Conservation (phyloP, 768 basidiomycete species). For the Exsudoporus frostii region DNA sequence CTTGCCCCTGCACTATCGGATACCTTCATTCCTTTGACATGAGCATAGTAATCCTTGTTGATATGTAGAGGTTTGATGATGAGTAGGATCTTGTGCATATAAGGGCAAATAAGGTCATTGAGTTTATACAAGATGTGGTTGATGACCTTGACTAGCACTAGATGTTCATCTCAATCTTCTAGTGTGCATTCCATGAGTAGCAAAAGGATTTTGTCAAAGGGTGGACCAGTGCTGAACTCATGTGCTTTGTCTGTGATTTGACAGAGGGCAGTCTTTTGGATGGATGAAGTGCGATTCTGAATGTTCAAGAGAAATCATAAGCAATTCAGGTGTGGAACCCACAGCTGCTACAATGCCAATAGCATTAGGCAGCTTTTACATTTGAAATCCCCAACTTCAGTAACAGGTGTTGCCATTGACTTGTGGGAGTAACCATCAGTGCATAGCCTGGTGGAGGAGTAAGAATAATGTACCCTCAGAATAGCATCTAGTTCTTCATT, state of each 20-base stretch:
- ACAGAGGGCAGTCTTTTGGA: slow-evolving; percentile 93
- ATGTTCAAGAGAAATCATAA: slow-evolving; percentile 96
- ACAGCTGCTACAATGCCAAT: slow-evolving; percentile 86
- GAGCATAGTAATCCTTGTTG: slow-evolving; percentile 95
- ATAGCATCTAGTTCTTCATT: slow-evolving; percentile 91
- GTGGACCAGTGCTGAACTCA: slow-evolving; percentile 95
- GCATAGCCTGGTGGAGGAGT: slow-evolving; percentile 93
- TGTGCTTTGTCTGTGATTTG: slow-evolving; percentile 99
- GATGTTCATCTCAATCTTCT: slow-evolving; percentile 97
- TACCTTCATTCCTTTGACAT: no score
- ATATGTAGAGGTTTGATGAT: slow-evolving; percentile 98
- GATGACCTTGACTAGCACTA: slow-evolving; percentile 98
- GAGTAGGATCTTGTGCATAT: slow-evolving; percentile 99
- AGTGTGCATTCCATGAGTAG: slow-evolving; percentile 96
- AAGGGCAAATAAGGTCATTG: slow-evolving; percentile 96
- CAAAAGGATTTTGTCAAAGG: slow-evolving; percentile 98
- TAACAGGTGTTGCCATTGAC: slow-evolving; percentile 52
- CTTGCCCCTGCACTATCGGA: no score
- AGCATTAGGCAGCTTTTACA: slow-evolving; percentile 91
- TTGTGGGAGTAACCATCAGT: slow-evolving; percentile 66
- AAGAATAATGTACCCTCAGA: slow-evolving; percentile 87
- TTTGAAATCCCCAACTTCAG: slow-evolving; percentile 83
- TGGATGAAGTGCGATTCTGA: slow-evolving; percentile 98
- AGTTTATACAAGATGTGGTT: slow-evolving; percentile 98
- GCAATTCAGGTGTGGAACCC: slow-evolving; percentile 87